Percentiles rank a stretch among this genome's conserved stretches.
phyloP scores from a whole-genome alignment of 2,329 filamentous ascomycete species.

The Aspergillus texensis region DNA sequence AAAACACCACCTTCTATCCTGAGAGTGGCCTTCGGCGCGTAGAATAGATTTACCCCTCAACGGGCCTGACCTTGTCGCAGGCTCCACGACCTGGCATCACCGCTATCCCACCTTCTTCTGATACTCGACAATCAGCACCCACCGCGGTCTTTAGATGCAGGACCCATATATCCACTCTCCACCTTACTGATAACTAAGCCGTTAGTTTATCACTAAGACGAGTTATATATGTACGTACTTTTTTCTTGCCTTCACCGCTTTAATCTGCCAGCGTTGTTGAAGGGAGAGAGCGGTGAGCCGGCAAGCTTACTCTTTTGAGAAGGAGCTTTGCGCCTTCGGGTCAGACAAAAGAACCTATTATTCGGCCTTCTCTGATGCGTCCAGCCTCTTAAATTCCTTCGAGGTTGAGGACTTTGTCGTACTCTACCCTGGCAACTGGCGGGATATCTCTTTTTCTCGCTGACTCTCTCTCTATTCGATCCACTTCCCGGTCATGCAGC shows the following conservation, averaged over 20 bases:
- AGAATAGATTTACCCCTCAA: constrained; percentile 1
- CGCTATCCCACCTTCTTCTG: not conserved
- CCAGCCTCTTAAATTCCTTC: constrained; percentile 20
- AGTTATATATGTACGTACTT: constrained; percentile 2
- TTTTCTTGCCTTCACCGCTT: constrained; percentile 16
- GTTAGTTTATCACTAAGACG: constrained; percentile 1
- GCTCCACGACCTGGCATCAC: constrained; percentile 3
- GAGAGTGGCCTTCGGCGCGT: not conserved
- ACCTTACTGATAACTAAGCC: constrained; percentile 6
- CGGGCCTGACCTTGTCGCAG: not conserved
- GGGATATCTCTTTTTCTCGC: not conserved
- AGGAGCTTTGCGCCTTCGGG: not conserved
- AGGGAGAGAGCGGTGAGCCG: constrained; percentile 18
- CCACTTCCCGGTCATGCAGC: constrained; percentile 41
- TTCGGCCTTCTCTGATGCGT: constrained; percentile 14
- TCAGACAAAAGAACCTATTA: constrained; percentile 1
- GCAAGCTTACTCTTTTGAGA: constrained; percentile 15
- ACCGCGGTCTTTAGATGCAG: constrained; percentile 13
- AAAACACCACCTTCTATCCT: not conserved
- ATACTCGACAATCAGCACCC: constrained; percentile 1
- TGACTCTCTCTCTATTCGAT: constrained; percentile 20
- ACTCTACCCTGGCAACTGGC: not conserved
- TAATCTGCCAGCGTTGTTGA: constrained; percentile 13
- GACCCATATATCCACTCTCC: constrained; percentile 9
- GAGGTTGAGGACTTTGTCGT: not conserved